phyloP scores from a whole-genome alignment of 768 basidiomycete species.

The Lepiota subincarnata region DNA sequence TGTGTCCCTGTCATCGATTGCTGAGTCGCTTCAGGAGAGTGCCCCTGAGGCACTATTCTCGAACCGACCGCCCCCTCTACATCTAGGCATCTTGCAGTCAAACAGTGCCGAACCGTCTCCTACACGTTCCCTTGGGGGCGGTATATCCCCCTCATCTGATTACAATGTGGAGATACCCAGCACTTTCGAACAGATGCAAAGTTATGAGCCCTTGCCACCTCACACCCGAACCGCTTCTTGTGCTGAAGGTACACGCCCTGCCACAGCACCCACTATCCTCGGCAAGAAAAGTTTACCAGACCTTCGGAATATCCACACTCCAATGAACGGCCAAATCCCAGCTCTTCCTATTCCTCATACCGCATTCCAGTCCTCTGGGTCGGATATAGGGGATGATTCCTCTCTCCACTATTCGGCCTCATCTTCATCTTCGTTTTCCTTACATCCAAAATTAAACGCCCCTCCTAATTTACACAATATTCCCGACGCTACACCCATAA shows the following conservation, averaged over 20 bases:
- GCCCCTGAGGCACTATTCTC: conserved; percentile 14
- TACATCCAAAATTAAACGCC: conserved; percentile 17
- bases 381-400: conserved; percentile 1
- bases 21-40: conserved; percentile 29
- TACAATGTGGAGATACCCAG: conserved; percentile 7
- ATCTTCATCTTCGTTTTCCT: conserved; percentile 26
- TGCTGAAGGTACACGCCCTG: conserved; percentile 13
- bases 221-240: conserved; percentile 43
- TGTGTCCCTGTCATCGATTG: conserved; percentile 45
- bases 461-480: conserved; percentile 31
- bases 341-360: not conserved
- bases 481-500: conserved; percentile 27
- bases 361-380: not conserved
- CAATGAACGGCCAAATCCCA: conserved; percentile 8
- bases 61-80: conserved; percentile 45
- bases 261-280: not conserved
- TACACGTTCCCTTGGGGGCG: conserved; percentile 44
- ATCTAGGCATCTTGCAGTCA: conserved; percentile 40
- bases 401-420: conserved; percentile 38
- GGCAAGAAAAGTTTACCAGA: conserved; percentile 88
- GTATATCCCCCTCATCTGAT: conserved; percentile 17
- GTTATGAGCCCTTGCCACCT: conserved; percentile 34
- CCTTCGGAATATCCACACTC: conserved; percentile 37
- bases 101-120: conserved; percentile 40
- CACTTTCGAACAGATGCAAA: conserved; percentile 7